Evolutionary conservation across 768 basidiomycete species (phyloP).

Genomic region (Brasilioporus rufonigricans): DNA sequence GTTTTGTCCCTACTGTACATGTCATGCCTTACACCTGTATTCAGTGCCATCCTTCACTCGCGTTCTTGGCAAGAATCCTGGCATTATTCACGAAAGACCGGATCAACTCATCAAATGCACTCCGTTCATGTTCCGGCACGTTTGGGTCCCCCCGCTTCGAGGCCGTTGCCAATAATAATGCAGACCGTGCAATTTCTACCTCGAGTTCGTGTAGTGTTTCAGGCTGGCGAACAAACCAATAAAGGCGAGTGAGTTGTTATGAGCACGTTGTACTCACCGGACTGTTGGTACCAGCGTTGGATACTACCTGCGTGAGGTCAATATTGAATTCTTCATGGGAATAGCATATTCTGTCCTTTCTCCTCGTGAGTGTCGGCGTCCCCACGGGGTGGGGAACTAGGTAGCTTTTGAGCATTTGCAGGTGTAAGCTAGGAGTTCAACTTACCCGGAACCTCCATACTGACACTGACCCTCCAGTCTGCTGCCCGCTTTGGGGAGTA

Average conservation of each 20-base stretch:
- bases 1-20: too few relatives aligned
- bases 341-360: slow-evolving; percentile 92
- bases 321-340: slow-evolving; percentile 90
- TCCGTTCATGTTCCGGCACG: slow-evolving; percentile 60
- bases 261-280: slow-evolving; percentile 42
- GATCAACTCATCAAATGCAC: slow-evolving; percentile 87
- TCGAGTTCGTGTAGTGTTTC: slow-evolving; percentile 85
- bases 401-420: neutral
- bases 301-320: slow-evolving; percentile 90
- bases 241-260: neutral
- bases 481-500: slow-evolving; percentile 76
- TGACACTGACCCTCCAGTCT: slow-evolving; percentile 95
- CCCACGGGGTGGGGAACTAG: slow-evolving; percentile 70
- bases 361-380: slow-evolving; percentile 54
- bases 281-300: slow-evolving; percentile 43
- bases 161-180: slow-evolving; percentile 68
- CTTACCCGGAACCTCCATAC: slow-evolving; percentile 82
- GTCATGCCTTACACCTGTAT: neutral
- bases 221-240: slow-evolving; percentile 35
- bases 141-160: slow-evolving; percentile 62
- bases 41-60: slow-evolving; percentile 46
- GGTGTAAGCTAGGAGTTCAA: slow-evolving; percentile 23
- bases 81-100: slow-evolving; percentile 92
- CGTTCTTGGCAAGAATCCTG: slow-evolving; percentile 83
- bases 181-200: slow-evolving; percentile 76